Percentiles rank a stretch among this genome's conserved stretches.
Evolutionary conservation across 768 basidiomycete species (phyloP).

Genomic region (Butyriboletus loyo): DNA sequence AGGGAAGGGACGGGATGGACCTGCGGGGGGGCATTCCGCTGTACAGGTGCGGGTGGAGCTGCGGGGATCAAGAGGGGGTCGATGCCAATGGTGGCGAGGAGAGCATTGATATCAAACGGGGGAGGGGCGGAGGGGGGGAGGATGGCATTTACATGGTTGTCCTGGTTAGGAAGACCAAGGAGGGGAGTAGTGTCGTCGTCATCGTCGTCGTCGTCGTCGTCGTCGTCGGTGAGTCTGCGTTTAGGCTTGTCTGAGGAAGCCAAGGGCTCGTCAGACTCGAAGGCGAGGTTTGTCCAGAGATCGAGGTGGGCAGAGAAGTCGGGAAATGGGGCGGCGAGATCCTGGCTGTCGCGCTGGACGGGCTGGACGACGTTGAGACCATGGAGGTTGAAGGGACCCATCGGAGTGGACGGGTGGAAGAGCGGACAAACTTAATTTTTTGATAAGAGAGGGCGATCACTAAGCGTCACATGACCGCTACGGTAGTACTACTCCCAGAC

Average conservation of each 20-base stretch:
- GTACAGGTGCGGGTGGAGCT: conserved; percentile 24
- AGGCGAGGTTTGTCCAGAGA: conserved; percentile 80
- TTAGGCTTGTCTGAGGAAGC: conserved; percentile 32
- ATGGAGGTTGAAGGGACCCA: conserved; percentile 65
- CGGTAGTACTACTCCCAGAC: background rate
- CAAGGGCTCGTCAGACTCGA: conserved; percentile 73
- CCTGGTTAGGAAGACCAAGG: conserved; percentile 37
- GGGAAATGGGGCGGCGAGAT: conserved; percentile 62
- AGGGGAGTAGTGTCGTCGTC: conserved; percentile 32
- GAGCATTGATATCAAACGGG: conserved; percentile 42
- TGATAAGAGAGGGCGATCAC: conserved; percentile 11
- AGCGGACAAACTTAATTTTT: background rate
- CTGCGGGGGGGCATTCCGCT: conserved; percentile 23
- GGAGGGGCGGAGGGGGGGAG: conserved; percentile 41
- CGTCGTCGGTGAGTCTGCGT: conserved; percentile 32
- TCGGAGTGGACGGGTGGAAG: conserved; percentile 18
- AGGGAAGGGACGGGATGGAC: conserved; percentile 48
- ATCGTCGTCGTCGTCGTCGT: conserved; percentile 44
- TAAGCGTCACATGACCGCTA: conserved; percentile 12
- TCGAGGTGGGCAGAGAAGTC: conserved; percentile 77
- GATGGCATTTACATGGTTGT: conserved; percentile 59
- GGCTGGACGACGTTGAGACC: conserved; percentile 80
- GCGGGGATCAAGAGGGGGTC: conserved; percentile 40
- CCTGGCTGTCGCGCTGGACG: conserved; percentile 41
- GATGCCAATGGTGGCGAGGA: conserved; percentile 38